These are phyloP conservation scores for Fraxinus xanthoxyloides DNA, from an alignment of 305 asterid genomes.

Conservation along the genomic window DNA sequence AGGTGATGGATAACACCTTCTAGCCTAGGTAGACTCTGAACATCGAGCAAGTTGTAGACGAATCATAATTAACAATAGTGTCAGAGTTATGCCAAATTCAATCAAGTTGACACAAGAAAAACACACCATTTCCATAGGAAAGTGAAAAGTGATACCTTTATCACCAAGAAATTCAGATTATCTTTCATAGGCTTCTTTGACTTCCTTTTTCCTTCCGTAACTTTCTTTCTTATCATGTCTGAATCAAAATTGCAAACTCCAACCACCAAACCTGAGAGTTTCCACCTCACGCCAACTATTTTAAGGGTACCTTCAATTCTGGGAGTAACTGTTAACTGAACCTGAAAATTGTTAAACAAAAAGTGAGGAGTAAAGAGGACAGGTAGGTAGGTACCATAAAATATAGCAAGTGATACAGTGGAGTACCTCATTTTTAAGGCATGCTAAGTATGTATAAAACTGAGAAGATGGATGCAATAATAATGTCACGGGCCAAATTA, in stretches of 20 bases:
- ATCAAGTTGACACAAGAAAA: conserved; percentile 18
- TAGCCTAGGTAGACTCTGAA: conserved; percentile 90
- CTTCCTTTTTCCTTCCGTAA: conserved; percentile 55
- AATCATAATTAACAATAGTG: conserved; percentile 5
- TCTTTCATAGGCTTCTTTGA: conserved; percentile 45
- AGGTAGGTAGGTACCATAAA: conserved; percentile 25
- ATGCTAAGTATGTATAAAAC: conserved; percentile 13
- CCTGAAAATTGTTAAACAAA: conserved; percentile 47
- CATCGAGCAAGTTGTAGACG: conserved; percentile 31
- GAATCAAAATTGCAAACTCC: conserved; percentile 73
- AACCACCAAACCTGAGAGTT: conserved; percentile 80
- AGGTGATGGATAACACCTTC: conserved; percentile 67
- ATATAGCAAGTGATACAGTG: neutral
- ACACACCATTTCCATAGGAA: conserved; percentile 11
- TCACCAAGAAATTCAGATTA: conserved; percentile 77
- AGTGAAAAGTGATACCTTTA: conserved; percentile 53
- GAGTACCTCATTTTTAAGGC: neutral
- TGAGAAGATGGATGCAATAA: conserved; percentile 14
- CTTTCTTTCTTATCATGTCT: conserved; percentile 56
- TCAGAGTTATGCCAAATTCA: conserved; percentile 13
- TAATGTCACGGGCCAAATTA: neutral
- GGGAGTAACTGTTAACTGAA: conserved; percentile 79
- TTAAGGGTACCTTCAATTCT: conserved; percentile 73
- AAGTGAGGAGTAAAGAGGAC: conserved; percentile 13
- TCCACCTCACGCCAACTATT: conserved; percentile 96